phyloP scores from a whole-genome alignment of 2,329 filamentous ascomycete species.

The Ophiostoma triangulosporum region DNA sequence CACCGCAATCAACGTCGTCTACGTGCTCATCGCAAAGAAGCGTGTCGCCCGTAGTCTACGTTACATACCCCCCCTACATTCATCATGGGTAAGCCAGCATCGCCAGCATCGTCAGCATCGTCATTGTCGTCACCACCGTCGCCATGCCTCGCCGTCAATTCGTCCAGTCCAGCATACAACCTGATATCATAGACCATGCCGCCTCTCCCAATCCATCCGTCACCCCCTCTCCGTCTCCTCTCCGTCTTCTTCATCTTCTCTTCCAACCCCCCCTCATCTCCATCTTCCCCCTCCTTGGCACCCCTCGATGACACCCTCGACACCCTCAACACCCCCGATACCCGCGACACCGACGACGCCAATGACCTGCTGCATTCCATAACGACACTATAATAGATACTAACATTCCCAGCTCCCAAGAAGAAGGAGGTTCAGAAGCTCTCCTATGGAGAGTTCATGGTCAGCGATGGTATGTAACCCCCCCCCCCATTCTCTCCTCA shows the following conservation, averaged over 20 bases:
- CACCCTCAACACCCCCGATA: not conserved
- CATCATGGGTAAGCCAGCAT: conserved; percentile 20
- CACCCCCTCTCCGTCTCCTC: not conserved
- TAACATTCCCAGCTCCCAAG: conserved; percentile 56
- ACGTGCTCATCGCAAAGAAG: conserved; percentile 17
- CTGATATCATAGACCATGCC: too few species aligned
- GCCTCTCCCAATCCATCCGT: not conserved
- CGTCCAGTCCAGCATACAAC: not conserved
- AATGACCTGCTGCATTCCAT: not conserved
- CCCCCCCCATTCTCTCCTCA: conserved; percentile 7
- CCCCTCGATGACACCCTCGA: not conserved
- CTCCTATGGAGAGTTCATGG: conserved; percentile 92
- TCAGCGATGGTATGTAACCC: conserved; percentile 63
- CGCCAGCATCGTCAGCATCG: not conserved
- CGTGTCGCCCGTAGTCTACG: conserved; percentile 20
- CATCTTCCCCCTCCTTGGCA: not conserved
- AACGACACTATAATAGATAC: conserved; percentile 24
- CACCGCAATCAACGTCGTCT: conserved; percentile 13
- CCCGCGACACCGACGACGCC: not conserved
- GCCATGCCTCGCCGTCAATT: not conserved
- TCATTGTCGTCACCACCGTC: not conserved
- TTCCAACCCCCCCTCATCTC: not conserved
- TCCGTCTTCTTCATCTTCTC: not conserved
- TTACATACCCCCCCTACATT: conserved; percentile 6
- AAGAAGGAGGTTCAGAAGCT: conserved; percentile 94